phyloP scores from a whole-genome alignment of 805 yeast species.

The Yarrowia porcina region DNA sequence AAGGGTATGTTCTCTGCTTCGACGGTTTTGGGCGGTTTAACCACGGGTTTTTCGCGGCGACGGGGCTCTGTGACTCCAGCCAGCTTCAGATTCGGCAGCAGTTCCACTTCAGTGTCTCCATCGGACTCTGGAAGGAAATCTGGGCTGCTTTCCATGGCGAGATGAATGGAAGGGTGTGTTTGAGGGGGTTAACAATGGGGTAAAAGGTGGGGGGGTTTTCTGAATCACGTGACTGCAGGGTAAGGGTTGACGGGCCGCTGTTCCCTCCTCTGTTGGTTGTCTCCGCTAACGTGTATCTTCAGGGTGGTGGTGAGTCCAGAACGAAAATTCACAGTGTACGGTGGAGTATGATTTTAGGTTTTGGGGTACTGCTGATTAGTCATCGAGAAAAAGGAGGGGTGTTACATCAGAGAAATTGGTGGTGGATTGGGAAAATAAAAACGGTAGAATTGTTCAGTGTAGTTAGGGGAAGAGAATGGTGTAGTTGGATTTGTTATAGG shows the following conservation, averaged over 20 bases:
- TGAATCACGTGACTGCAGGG: background rate
- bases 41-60: conserved; percentile 3
- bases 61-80: conserved; percentile 11
- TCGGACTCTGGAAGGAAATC: conserved; percentile 19
- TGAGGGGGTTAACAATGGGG: background rate
- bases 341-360: background rate
- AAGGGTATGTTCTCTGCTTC: conserved; percentile 5
- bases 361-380: background rate
- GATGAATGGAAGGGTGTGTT: no score
- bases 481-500: no score
- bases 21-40: background rate
- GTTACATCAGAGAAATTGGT: no score
- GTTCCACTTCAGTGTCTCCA: conserved; percentile 19
- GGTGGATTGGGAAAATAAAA: no score
- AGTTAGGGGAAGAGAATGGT: no score
- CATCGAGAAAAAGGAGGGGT: background rate
- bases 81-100: background rate
- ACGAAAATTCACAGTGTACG: background rate
- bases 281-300: background rate
- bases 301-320: background rate
- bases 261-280: background rate
- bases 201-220: background rate
- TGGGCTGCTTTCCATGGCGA: background rate
- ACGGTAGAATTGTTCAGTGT: no score
- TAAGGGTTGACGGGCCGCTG: background rate